Conservation (phyloP, 164 flowering plant genomes). For the Magnolia changhungtana region DNA sequence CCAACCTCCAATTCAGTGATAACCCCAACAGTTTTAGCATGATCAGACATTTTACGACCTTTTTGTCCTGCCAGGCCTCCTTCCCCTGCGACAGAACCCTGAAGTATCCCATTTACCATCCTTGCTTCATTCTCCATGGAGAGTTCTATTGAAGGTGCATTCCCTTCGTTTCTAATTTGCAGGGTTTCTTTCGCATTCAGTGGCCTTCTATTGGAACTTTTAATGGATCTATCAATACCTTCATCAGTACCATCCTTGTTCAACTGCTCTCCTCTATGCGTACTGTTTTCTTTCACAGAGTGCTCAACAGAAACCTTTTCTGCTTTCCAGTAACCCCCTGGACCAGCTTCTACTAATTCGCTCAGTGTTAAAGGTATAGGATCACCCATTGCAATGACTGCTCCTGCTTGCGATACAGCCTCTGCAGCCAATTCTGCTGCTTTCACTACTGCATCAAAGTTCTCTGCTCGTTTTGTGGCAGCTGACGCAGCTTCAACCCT, state of each 20-base stretch:
- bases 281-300: conserved; percentile 20
- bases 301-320: conserved; percentile 20
- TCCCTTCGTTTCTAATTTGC: conserved; percentile 6
- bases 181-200: conserved; percentile 22
- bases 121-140: conserved; percentile 22
- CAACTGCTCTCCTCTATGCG: conserved; percentile 7
- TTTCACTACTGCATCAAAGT: conserved; percentile 82
- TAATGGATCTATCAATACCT: conserved; percentile 8
- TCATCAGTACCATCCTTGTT: conserved; percentile 12
- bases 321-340: conserved; percentile 63
- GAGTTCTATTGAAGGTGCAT: conserved; percentile 20
- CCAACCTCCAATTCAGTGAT: conserved; percentile 39
- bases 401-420: conserved; percentile 92
- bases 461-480: conserved; percentile 85
- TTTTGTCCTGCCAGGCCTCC: conserved; percentile 29
- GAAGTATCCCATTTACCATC: conserved; percentile 26
- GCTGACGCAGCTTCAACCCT: conserved; percentile 89
- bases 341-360: conserved; percentile 63
- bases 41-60: conserved; percentile 27
- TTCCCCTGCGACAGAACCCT: conserved; percentile 27
- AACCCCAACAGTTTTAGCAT: conserved; percentile 29
- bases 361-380: conserved; percentile 54
- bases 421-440: conserved; percentile 95
- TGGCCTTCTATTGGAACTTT: conserved; percentile 17
- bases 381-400: conserved; percentile 80